A percentile compares a stretch with the other conserved stretches of the same genome.
These are phyloP conservation scores for Aspergillus jensenii DNA, from an alignment of 2,329 filamentous ascomycete genomes.

Conservation along the genomic window DNA sequence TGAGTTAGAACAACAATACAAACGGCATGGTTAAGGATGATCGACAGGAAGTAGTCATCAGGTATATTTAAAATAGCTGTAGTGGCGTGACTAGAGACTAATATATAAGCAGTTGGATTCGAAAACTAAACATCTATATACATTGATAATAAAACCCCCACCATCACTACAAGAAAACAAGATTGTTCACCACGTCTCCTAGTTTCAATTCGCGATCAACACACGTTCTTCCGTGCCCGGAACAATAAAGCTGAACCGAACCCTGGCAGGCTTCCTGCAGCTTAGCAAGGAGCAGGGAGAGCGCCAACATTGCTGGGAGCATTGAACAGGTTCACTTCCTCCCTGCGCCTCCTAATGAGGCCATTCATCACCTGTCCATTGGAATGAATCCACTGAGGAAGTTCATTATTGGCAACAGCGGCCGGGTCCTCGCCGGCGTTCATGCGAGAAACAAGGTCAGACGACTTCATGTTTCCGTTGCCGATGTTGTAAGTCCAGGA, in stretches of 20 bases:
- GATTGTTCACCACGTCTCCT: neutral
- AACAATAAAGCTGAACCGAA: neutral
- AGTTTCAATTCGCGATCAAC: neutral
- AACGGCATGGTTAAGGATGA: neutral
- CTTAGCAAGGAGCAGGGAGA: constrained; percentile 10
- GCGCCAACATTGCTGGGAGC: constrained; percentile 5
- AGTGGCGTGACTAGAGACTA: neutral
- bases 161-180: neutral
- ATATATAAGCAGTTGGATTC: neutral
- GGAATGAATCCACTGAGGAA: neutral
- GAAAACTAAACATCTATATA: neutral
- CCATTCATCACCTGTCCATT: neutral
- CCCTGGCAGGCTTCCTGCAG: neutral
- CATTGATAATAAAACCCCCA: neutral
- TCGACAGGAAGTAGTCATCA: neutral
- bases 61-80: too few relatives aligned
- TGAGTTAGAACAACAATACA: neutral
- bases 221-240: neutral
- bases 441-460: constrained; percentile 44
- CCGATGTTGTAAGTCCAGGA: constrained; percentile 55
- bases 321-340: constrained; percentile 46
- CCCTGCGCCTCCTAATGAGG: constrained; percentile 22
- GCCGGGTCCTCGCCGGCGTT: constrained; percentile 46
- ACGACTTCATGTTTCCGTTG: constrained; percentile 42
- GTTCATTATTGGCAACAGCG: constrained; percentile 40